Percentiles rank a stretch among this genome's conserved stretches.
These are phyloP conservation scores for Microascus cirrosus DNA, from an alignment of 2,329 filamentous ascomycete species.

Conservation along the genomic window DNA sequence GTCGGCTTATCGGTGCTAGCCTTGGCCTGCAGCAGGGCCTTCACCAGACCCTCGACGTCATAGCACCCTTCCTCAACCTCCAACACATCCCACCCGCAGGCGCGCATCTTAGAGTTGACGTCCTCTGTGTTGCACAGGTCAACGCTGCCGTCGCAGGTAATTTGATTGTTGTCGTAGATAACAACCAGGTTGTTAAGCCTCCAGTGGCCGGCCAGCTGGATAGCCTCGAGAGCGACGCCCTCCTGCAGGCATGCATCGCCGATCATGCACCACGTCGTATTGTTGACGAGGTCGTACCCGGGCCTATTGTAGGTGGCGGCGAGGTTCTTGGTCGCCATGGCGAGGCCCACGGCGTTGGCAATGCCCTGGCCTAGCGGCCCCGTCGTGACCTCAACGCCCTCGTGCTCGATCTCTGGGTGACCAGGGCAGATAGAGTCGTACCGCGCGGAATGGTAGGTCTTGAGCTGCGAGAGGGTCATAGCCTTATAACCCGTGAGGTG, in stretches of 20 bases:
- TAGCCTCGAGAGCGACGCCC: slow-evolving; percentile 89
- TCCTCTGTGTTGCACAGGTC: slow-evolving; percentile 96
- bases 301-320: slow-evolving; percentile 94
- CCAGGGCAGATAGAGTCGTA: slow-evolving; percentile 75
- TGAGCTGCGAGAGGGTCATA: slow-evolving; percentile 80
- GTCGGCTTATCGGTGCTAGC: slow-evolving; percentile 91
- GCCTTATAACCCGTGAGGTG: slow-evolving; percentile 83
- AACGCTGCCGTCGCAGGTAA: slow-evolving; percentile 89
- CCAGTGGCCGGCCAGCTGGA: slow-evolving; percentile 85
- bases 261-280: slow-evolving; percentile 95
- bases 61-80: slow-evolving; percentile 78
- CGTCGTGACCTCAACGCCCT: slow-evolving; percentile 95
- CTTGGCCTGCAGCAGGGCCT: slow-evolving; percentile 75
- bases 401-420: slow-evolving; percentile 92
- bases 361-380: slow-evolving; percentile 97
- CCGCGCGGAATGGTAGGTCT: slow-evolving; percentile 78
- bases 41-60: slow-evolving; percentile 80
- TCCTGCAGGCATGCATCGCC: slow-evolving; percentile 99
- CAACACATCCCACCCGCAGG: slow-evolving; percentile 91
- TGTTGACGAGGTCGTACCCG: slow-evolving; percentile 80
- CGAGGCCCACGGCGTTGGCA: slow-evolving; percentile 92
- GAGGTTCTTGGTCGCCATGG: slow-evolving; percentile 89
- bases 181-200: slow-evolving; percentile 95
- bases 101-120: slow-evolving; percentile 84
- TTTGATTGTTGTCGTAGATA: slow-evolving; percentile 98